Base-by-base conservation (phyloP, 371 early-diverging fungal genomes). In the Rhizopus microsporus region DNA sequence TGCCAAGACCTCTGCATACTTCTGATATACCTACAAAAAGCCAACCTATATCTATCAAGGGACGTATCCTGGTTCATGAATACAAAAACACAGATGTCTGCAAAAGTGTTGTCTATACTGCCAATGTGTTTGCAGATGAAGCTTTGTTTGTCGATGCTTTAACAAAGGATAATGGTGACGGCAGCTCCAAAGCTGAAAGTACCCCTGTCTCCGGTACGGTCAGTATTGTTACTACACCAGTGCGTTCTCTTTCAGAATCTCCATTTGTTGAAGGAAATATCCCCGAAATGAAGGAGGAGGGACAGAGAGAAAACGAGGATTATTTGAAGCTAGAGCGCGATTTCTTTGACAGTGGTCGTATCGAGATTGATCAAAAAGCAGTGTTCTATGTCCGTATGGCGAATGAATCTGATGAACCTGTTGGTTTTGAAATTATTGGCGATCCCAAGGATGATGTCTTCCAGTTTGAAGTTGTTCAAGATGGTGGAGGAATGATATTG, bases 71-170 rank as follows among this genome's bases (percentile, higher is more conserved):
- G 43, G 91, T 93, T 4, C 93, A 95, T 59, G 95, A 97, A 65
- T 89, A 89, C 62, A 93, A 92, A 67, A 95, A 97, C 71, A 89
- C 90, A 7, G 97, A 96, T 79, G 84, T 88, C 29, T 85, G 88
- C 66, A 93, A 93, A 55, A 75, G 83, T 13, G 87, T 96, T 29
- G 60, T 74, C 4, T 89, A 88, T 48, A 68, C 65, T 10, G 83
- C 84, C 12, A 50, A 62, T n/a, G 69, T 85, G 4, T 83, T 68
- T 56, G 58, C 75, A 13, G 71, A 82, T 51, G 68, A 79, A 37
- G 46, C 51, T 7, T 47, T 61, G n/a, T 85, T 73, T 52, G 42
- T 62, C 1, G 65, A 69, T 16, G 74, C 70, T 1, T 64, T 82
- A 6, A 52, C 60, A 16, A 40, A 16, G 8, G 74, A 75, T 40